Percentiles rank a stretch among this genome's conserved stretches.
Conservation (phyloP, 345 rosid species). For the Linum usitatissimum region DNA sequence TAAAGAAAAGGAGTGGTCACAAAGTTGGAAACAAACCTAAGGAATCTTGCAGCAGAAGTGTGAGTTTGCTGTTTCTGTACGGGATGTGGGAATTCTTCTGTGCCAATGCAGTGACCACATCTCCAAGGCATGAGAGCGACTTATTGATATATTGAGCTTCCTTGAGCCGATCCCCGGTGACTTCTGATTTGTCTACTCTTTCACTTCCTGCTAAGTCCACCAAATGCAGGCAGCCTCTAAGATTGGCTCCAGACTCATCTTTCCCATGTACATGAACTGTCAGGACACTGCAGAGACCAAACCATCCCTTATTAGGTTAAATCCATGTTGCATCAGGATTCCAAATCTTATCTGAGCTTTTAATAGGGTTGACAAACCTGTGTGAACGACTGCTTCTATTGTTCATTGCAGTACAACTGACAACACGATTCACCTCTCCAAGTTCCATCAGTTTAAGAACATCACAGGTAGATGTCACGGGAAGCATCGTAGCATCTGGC, state of each 20-base stretch:
- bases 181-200: constrained; percentile 88
- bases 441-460: constrained; percentile 70
- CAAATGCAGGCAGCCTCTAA: constrained; percentile 77
- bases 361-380: constrained; percentile 32
- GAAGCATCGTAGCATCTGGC: constrained; percentile 78
- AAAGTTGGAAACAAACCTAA: constrained; percentile 20
- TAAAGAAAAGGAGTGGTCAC: too few relatives aligned
- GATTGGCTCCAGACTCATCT: constrained; percentile 56
- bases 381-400: constrained; percentile 85
- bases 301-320: neutral
- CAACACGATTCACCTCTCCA: constrained; percentile 80
- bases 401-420: constrained; percentile 75
- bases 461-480: constrained; percentile 61
- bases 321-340: neutral
- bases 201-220: constrained; percentile 99
- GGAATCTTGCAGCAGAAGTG: constrained; percentile 87
- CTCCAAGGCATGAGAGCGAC: constrained; percentile 91
- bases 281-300: constrained; percentile 44
- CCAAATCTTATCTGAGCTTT: neutral
- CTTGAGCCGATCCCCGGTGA: constrained; percentile 81
- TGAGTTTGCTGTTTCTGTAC: constrained; percentile 94
- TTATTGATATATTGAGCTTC: constrained; percentile 89
- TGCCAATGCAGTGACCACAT: constrained; percentile 81
- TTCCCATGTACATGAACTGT: constrained; percentile 77
- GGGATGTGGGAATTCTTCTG: constrained; percentile 86